These are phyloP conservation scores for Aspergillus texensis DNA, from an alignment of 2,329 filamentous ascomycete species.

Conservation along the genomic window DNA sequence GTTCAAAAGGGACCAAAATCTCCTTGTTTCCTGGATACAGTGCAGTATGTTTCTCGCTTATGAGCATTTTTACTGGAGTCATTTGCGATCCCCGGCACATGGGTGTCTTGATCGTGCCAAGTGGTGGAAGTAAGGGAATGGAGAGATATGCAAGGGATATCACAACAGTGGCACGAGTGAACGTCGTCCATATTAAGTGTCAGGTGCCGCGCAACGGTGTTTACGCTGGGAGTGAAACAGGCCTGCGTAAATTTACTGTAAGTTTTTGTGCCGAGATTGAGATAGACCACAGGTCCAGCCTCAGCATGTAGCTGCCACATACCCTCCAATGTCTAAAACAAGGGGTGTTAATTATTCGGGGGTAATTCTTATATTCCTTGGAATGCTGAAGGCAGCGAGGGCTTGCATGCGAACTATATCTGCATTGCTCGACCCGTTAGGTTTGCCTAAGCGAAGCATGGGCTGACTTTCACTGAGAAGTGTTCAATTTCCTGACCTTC, in stretches of 20 bases:
- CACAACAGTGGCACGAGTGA: not conserved
- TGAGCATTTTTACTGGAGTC: not conserved
- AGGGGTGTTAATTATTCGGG: not conserved
- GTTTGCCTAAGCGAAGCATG: not conserved
- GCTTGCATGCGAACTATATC: not conserved
- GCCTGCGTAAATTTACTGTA: not conserved
- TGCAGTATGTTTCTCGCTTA: not conserved
- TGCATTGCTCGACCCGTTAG: not conserved
- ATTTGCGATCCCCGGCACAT: not conserved
- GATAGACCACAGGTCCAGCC: not conserved
- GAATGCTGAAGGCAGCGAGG: conserved; percentile 10
- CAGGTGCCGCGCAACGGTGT: not conserved
- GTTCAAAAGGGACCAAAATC: not conserved
- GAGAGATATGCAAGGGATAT: conserved; percentile 14
- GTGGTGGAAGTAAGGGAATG: conserved; percentile 8
- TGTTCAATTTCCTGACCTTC: no score
- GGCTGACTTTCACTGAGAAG: not conserved
- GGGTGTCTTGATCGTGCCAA: not conserved
- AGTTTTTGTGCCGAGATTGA: not conserved
- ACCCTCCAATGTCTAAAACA: not conserved
- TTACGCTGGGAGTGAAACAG: not conserved
- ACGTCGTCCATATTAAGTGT: not conserved
- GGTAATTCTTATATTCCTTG: not conserved
- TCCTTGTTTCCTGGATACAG: not conserved
- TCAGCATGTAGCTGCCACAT: not conserved